phyloP scores from a whole-genome alignment of 2,329 filamentous ascomycete species.

The Aureobasidium zeae region DNA sequence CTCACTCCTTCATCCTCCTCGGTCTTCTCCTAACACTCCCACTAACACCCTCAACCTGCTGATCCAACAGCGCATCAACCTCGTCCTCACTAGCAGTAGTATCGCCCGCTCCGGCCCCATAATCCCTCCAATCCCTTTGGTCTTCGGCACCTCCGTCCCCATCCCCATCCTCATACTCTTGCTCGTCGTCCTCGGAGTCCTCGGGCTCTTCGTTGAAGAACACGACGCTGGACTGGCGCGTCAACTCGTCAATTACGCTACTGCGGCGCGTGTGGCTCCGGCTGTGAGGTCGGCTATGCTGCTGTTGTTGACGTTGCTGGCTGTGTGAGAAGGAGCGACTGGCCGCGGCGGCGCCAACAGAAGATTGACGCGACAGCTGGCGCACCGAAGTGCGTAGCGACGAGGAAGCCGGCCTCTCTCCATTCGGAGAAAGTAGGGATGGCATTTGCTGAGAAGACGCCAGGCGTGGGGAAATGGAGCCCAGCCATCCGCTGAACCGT shows the following conservation, averaged over 20 bases:
- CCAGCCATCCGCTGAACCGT: slow-evolving; percentile 26
- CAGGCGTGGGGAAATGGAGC: slow-evolving; percentile 19
- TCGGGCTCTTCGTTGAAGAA: slow-evolving; percentile 34
- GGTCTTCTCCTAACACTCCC: no score
- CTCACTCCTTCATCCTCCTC: no score
- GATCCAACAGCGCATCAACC: no score
- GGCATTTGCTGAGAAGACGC: no score
- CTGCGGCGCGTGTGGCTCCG: no score
- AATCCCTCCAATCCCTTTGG: slow-evolving; percentile 3
- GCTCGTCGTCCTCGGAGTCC: slow-evolving; percentile 22
- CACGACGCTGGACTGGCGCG: slow-evolving; percentile 39
- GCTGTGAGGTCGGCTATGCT: no score
- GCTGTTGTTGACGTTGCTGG: no score
- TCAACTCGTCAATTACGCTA: slow-evolving; percentile 36
- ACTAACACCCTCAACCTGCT: no score
- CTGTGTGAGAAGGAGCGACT: no score
- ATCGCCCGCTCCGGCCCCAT: slow-evolving; percentile 10
- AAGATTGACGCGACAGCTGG: slow-evolving; percentile 13
- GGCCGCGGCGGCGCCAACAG: neutral
- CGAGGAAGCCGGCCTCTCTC: no score
- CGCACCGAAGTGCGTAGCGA: slow-evolving; percentile 18
- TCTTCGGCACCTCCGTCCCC: neutral
- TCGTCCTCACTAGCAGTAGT: slow-evolving; percentile 16
- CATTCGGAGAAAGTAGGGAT: no score
- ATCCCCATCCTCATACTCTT: neutral